Percentiles rank a stretch among this genome's conserved stretches.
phyloP scores from a whole-genome alignment of 805 yeast species.

The Metschnikowia picachoensis region DNA sequence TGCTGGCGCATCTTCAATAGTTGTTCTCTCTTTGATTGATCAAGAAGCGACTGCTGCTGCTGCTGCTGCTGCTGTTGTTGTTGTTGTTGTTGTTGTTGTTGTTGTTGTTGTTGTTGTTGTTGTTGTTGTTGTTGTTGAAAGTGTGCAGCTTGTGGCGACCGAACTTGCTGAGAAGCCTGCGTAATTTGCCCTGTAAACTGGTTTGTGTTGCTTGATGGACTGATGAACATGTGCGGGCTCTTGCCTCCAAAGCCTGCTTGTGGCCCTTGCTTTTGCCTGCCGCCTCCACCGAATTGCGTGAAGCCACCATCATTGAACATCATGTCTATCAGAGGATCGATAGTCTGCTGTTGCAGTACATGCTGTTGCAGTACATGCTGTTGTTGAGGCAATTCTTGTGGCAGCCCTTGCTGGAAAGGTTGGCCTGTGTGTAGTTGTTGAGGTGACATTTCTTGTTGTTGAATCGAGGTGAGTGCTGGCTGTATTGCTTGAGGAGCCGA shows the following conservation, averaged over 20 bases:
- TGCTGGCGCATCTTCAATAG: slow-evolving; percentile 37
- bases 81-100: slow-evolving; percentile 6
- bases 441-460: slow-evolving; percentile 6
- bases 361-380: neutral
- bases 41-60: slow-evolving; percentile 19
- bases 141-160: slow-evolving; percentile 1
- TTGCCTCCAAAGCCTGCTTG: slow-evolving; percentile 3
- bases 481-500: neutral
- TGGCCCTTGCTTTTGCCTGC: neutral
- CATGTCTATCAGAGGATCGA: slow-evolving; percentile 1
- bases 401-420: slow-evolving; percentile 10
- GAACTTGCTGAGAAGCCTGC: slow-evolving; percentile 4
- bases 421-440: slow-evolving; percentile 16
- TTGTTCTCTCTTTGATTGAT: slow-evolving; percentile 32
- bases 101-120: slow-evolving; percentile 10
- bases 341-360: neutral
- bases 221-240: slow-evolving; percentile 23
- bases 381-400: neutral
- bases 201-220: slow-evolving; percentile 4
- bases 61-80: slow-evolving; percentile 5
- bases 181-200: slow-evolving; percentile 8
- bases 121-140: slow-evolving; percentile 7
- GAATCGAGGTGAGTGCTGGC: slow-evolving; percentile 5
- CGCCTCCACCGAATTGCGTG: slow-evolving; percentile 2
- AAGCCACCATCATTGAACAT: slow-evolving; percentile 2